Conservation (phyloP, 1,139 yeast genomes). For the Magnusiomyces suaveolens region DNA sequence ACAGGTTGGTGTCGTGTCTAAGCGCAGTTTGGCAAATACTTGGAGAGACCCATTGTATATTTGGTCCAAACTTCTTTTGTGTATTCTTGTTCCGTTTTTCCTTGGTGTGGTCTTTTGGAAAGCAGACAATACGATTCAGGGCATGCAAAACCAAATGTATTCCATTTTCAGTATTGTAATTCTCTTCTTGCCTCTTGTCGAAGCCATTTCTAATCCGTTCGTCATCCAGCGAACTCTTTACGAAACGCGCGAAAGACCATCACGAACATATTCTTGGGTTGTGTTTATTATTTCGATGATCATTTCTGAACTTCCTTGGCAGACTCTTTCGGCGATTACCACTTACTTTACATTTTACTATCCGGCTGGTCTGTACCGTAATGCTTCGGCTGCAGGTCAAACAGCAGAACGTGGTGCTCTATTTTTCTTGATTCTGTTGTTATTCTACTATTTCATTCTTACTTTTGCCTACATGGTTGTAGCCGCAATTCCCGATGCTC, state of each 20-base stretch:
- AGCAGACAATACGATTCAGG: conserved; percentile 47
- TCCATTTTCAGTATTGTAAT: conserved; percentile 59
- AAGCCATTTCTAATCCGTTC: conserved; percentile 66
- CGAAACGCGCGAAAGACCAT: conserved; percentile 87
- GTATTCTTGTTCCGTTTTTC: conserved; percentile 45
- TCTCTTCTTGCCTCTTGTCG: conserved; percentile 51
- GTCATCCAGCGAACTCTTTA: conserved; percentile 67
- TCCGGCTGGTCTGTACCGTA: conserved; percentile 50
- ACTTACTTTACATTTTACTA: conserved; percentile 71
- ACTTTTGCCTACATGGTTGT: conserved; percentile 57
- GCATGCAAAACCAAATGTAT: conserved; percentile 42
- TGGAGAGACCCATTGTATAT: conserved; percentile 71
- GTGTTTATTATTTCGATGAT: conserved; percentile 55
- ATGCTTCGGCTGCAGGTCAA: conserved; percentile 39
- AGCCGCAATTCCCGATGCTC: conserved; percentile 56
- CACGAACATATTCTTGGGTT: conserved; percentile 54
- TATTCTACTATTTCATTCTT: conserved; percentile 51
- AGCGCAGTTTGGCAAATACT: conserved; percentile 48
- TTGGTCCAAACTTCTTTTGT: conserved; percentile 53
- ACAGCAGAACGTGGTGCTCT: conserved; percentile 54
- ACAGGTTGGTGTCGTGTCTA: conserved; percentile 46
- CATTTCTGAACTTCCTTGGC: conserved; percentile 69
- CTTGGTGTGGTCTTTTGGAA: conserved; percentile 70
- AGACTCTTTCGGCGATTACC: conserved; percentile 48
- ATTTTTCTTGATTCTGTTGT: conserved; percentile 48